Conservation (phyloP, 1,284 basidiomycete genomes). For the Bondarzewia mesenterica region DNA sequence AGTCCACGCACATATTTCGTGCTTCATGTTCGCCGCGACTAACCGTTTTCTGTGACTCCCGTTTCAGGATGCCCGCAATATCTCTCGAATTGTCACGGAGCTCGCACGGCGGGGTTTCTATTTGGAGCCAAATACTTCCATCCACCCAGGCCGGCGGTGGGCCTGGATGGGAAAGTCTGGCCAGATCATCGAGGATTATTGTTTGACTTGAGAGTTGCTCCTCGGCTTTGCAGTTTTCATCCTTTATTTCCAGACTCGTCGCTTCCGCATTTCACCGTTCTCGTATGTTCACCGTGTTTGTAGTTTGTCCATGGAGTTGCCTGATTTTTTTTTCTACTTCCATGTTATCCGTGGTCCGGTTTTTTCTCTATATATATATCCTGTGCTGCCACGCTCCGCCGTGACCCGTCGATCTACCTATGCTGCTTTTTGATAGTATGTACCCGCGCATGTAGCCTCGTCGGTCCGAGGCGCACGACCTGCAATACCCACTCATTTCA, state of each 20-base stretch:
- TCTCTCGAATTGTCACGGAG: slow-evolving; percentile 70
- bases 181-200: slow-evolving; percentile 48
- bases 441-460: no score
- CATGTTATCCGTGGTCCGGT: no score
- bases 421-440: no score
- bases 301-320: no score
- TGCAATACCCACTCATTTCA: no score
- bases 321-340: no score
- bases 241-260: no score
- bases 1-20: slow-evolving; percentile 25
- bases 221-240: no score
- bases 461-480: no score
- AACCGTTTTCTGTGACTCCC: not conserved
- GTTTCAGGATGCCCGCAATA: slow-evolving; percentile 76
- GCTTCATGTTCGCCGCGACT: not conserved
- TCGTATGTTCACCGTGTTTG: not conserved
- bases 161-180: slow-evolving; percentile 75
- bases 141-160: slow-evolving; percentile 67
- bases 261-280: not conserved
- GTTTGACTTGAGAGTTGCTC: slow-evolving; percentile 12
- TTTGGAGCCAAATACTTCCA: slow-evolving; percentile 64
- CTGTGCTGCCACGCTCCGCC: no score
- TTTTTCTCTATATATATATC: no score
- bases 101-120: slow-evolving; percentile 59
- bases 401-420: no score